Evolutionary conservation across 352 stramenopile species (phyloP), one percentile per base, ranked within the genome.

Genomic region (Bremia lactucae): DNA sequence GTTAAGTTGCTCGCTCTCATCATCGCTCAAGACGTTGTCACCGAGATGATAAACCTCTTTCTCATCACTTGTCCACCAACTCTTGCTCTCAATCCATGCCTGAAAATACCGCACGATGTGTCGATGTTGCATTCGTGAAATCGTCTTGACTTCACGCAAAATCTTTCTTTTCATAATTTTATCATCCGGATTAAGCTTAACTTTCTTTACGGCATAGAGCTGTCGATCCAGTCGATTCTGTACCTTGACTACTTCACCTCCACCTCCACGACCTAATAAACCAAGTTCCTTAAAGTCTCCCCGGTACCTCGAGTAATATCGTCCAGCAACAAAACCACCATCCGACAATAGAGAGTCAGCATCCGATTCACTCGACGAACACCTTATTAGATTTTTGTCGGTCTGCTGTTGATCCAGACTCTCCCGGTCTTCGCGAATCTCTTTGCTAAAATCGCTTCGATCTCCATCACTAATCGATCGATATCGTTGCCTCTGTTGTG

Each of bases 21-120:
- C 40, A 15, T 62, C 62, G 22, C 50, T 65, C 25, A 63, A 49
- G 16, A 53, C 59, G 4, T 58, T 64, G 7, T 61, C 61, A 20
- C 66, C 61, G 14, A 75, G 48, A 39, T 50, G 58, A 10, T 54
- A 73, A 20, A 69, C 60, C 13, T 65, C 68, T 37, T 77, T 66
- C 13, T 69, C 67, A 23, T 65, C 61, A 35, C 62, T 63, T 8
- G 74, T 66, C 18, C 66, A 67, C 43, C 65, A 62, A 19, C 64
- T 62, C 22, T 88, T 72, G 9, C 76, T 76, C 61, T 93, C 81
- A 28, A 93, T 89, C 81, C 81, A 93, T 11, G 81, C 81, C 38
- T 93, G 81, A 47, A 90, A 93, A 50, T 97, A 98, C 31, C 94
- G 67, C 13, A 98, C 94, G 53, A 98, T 97, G 44, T 98, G 91